Percentiles rank a stretch among this genome's conserved stretches.
These are phyloP conservation scores for Seiridium unicorne DNA, from an alignment of 2,329 filamentous ascomycete species.

Conservation along the genomic window DNA sequence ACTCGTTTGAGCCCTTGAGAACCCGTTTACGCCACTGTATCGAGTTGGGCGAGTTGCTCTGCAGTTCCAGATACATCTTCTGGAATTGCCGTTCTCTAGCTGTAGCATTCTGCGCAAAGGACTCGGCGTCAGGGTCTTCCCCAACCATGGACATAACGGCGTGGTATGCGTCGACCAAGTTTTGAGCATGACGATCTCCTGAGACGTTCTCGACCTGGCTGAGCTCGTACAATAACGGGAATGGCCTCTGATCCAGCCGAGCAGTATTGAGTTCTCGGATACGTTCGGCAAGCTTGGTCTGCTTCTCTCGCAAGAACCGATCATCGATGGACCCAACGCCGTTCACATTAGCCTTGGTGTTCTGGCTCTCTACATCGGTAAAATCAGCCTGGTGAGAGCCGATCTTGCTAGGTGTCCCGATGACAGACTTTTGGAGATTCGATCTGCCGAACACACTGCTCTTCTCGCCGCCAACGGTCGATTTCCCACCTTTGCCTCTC, in stretches of 20 bases:
- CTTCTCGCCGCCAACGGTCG: conserved; percentile 34
- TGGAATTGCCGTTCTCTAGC: conserved; percentile 76
- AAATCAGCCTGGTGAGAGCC: conserved; percentile 65
- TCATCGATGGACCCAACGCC: conserved; percentile 62
- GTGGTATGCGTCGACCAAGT: conserved; percentile 79
- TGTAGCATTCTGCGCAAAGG: conserved; percentile 58
- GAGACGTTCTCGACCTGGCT: conserved; percentile 69
- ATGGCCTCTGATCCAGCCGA: conserved; percentile 64
- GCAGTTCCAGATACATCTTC: conserved; percentile 73
- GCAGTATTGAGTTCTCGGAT: conserved; percentile 76
- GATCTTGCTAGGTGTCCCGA: conserved; percentile 73
- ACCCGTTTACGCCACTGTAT: conserved; percentile 75
- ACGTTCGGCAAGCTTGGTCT: conserved; percentile 75
- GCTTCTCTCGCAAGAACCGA: conserved; percentile 78
- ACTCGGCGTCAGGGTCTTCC: conserved; percentile 64
- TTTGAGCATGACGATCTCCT: conserved; percentile 67
- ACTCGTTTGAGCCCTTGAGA: conserved; percentile 73
- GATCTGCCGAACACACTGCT: conserved; percentile 64
- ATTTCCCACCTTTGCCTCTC: conserved; percentile 37
- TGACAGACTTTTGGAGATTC: conserved; percentile 77
- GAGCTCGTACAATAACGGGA: conserved; percentile 75
- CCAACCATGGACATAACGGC: conserved; percentile 77
- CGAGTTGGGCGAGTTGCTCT: conserved; percentile 60
- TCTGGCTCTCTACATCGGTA: conserved; percentile 63
- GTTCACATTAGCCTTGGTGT: conserved; percentile 45